Base-by-base conservation (phyloP, 2,329 filamentous ascomycete genomes). In the Colletotrichum paranaense region DNA sequence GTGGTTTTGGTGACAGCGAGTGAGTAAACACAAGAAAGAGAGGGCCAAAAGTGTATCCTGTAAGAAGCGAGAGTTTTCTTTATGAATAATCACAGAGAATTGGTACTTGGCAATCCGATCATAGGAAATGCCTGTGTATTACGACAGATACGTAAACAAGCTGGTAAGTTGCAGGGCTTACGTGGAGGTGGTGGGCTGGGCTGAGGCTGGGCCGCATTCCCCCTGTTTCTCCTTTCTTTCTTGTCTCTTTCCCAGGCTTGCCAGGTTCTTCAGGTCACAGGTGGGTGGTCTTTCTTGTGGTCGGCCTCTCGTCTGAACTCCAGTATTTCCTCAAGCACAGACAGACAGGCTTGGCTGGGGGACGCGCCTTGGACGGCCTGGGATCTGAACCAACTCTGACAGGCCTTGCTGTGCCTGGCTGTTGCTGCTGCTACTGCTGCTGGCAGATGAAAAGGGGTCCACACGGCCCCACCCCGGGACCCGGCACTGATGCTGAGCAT, bases 151-250 rank as follows among this genome's bases (percentile, higher is more conserved):
- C 59, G 66, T 69, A 69, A 73, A 73, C 66, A 73, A 73, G 66
- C 66, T 14, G 26, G 14, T 56, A 59, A 24, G 16, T 42, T 69
- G 32, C 63, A 53, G 49, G 26, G 70, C 70, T 68, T 59, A 71
- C 68, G 70, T 60, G 70, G 70, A 73, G 59, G 53, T 63, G 59
- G 59, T 63, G 59, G 59, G 66, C 70, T 73, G 59, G 70, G 70
- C 53, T 73, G 70, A 73, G 70, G 70, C 70, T 73, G 70, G 70
- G 66, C 42, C 63, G 66, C 66, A 60, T 69, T 69, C 70, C 59
- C 69, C 58, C 57, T 58, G 62, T 63, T 16, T 57, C 24, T 53
- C 60, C 28, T 46, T 22, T 46, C 28, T 53, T 53, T 35, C 52
- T 32, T 46, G 14, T 32, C 53, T 62, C 56, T 42, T 62, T 59